Evolutionary conservation across 352 stramenopile genomes (phyloP), one percentile per base, ranked within the genome.

Genomic region (Globisporangium echinulatum): DNA sequence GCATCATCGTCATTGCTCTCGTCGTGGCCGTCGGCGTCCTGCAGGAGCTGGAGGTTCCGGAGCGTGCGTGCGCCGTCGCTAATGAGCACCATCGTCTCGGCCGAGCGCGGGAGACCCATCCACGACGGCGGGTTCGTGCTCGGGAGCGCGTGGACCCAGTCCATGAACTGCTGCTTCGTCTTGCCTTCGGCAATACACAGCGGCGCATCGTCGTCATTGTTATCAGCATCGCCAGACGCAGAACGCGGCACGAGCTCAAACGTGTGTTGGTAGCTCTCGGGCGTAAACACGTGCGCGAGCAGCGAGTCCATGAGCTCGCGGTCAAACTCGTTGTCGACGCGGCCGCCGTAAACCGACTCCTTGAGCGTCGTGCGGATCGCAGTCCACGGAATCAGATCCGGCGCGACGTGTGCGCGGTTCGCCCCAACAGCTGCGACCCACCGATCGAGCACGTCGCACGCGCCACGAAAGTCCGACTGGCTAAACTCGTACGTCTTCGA

Each of bases 401-500:
- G 97, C n/a, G 96, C 85, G 8, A 99, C 71, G 61, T 98, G 81
- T 50, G 76, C 88, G 37, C 92, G 93, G 46, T 87, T 82, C 19
- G 70, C 61, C 2, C 79, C 82, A 15, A 93, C 82, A 2, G 87
- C 82, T 72, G 98, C 91, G 5, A 99, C 79, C 83, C 98, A 98
- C 40, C 93, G 81, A 68, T 99, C 98, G 66, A 99, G 97, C 13
- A 99, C 96, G 74, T 99, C 93, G 52, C 99, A 90, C 8, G 96
- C 95, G 59, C 97, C 97, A 55, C 82, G 82, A 52, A 98, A 97
- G 77, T 99, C 98, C 5, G 96, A 96, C 71, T 99, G 97, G 50
- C 91, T 99, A 70, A 99, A 99, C 64, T 99, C 97, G 72, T 99
- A 99, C 14, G 78, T 82, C 65, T 99, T 98, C 17, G 90, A 98